phyloP scores from a whole-genome alignment of 345 rosid genomes.

The Moricandia moricandioides region DNA sequence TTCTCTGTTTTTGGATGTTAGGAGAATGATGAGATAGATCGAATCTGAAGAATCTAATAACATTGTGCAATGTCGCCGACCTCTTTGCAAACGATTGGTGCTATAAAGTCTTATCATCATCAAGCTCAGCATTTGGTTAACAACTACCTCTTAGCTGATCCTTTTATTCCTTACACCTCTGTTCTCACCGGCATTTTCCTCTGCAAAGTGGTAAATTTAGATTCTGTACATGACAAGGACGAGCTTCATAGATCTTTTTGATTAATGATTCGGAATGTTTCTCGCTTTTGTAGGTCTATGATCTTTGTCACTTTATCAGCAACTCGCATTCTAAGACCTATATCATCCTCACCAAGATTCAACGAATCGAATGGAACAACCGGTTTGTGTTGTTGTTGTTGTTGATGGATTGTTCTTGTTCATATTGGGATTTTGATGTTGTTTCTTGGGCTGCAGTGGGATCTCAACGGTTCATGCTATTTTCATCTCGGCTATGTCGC shows the following conservation, averaged over 20 bases:
- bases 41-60: neutral
- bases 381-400: conserved; percentile 46
- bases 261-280: neutral
- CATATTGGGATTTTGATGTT: neutral
- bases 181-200: conserved; percentile 73
- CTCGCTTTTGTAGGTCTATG: conserved; percentile 51
- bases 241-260: conserved; percentile 1
- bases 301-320: conserved; percentile 68
- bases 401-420: conserved; percentile 10
- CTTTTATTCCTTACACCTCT: conserved; percentile 77
- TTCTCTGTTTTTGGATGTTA: neutral
- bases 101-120: conserved; percentile 56
- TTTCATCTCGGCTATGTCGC: conserved; percentile 58
- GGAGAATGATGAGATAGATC: conserved; percentile 15
- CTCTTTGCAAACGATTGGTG: conserved; percentile 33
- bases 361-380: conserved; percentile 83
- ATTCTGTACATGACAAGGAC: neutral
- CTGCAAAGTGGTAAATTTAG: conserved; percentile 79
- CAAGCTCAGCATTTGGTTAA: conserved; percentile 69
- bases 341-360: conserved; percentile 57
- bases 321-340: conserved; percentile 64
- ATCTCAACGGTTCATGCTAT: conserved; percentile 83
- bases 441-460: conserved; percentile 49
- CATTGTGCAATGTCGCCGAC: conserved; percentile 30
- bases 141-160: conserved; percentile 63